phyloP scores from a whole-genome alignment of 2,329 filamentous ascomycete genomes.

The Sporothrix variecibatus region DNA sequence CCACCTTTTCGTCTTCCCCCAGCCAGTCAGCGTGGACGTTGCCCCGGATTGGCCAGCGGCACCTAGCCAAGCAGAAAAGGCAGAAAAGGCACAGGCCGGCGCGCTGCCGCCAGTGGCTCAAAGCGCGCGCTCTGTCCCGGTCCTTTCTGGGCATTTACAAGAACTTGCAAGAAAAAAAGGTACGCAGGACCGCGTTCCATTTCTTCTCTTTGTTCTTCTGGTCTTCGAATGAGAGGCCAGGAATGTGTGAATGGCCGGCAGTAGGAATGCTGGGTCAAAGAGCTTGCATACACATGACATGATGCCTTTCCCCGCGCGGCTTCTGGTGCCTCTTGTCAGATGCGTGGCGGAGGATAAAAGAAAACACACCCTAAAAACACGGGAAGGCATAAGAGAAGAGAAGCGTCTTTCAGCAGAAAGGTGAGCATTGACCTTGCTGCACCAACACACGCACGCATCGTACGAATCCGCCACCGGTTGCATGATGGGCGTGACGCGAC shows the following conservation, averaged over 20 bases:
- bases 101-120: conserved; percentile 20
- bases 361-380: too few relatives aligned
- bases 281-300: conserved; percentile 17
- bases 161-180: neutral
- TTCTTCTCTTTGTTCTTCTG: conserved; percentile 3
- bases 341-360: too few relatives aligned
- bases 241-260: neutral
- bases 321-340: too few relatives aligned
- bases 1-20: conserved; percentile 12
- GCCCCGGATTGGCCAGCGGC: conserved; percentile 18
- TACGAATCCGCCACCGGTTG: neutral
- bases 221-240: conserved; percentile 4
- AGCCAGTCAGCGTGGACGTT: conserved; percentile 17
- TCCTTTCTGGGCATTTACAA: neutral
- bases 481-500: conserved; percentile 2
- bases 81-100: neutral
- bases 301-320: neutral
- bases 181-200: neutral
- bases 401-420: neutral
- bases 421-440: conserved; percentile 12
- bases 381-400: neutral
- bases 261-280: conserved; percentile 21
- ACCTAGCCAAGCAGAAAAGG: neutral
- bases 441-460: neutral
- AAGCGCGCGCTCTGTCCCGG: conserved; percentile 23